A percentile compares a stretch with the other conserved stretches of the same genome.
Conservation (phyloP, 371 early-diverging fungal species). For the Mucor velutinosus region DNA sequence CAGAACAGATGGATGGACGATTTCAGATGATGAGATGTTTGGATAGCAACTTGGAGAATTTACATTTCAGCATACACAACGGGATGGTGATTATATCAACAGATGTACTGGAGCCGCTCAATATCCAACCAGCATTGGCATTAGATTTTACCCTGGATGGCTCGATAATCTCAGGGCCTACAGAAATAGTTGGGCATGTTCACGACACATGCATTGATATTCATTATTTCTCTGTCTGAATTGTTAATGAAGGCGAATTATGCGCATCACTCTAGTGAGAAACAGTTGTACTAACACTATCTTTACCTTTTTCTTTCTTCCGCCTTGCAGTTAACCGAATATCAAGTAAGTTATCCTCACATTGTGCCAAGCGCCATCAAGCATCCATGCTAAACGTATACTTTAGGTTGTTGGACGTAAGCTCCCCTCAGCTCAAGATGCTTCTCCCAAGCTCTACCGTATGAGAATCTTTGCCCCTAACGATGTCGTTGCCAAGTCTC, state of each 20-base stretch:
- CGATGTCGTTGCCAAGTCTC: slow-evolving; percentile 95
- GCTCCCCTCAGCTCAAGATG: slow-evolving; percentile 89
- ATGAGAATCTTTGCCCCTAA: slow-evolving; percentile 98
- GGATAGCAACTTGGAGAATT: neutral
- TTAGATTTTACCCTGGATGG: too few species aligned
- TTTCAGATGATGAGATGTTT: neutral
- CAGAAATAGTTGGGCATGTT: neutral
- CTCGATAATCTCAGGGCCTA: neutral
- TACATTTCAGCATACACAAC: neutral
- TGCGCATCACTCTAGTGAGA: neutral
- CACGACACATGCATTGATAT: neutral
- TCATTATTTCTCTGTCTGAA: neutral
- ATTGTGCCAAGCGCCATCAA: neutral
- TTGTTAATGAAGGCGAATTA: neutral
- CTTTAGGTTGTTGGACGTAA: slow-evolving; percentile 86
- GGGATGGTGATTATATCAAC: neutral
- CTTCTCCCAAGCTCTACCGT: slow-evolving; percentile 94
- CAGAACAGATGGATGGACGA: slow-evolving; percentile 7
- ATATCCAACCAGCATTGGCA: neutral
- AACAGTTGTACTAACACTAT: neutral
- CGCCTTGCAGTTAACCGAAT: slow-evolving; percentile 18
- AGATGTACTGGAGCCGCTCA: neutral
- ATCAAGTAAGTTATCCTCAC: slow-evolving; percentile 9
- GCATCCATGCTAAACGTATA: neutral
- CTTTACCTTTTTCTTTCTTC: neutral